phyloP scores from a whole-genome alignment of 148 eudicot genomes.

The Persicaria maculosa region DNA sequence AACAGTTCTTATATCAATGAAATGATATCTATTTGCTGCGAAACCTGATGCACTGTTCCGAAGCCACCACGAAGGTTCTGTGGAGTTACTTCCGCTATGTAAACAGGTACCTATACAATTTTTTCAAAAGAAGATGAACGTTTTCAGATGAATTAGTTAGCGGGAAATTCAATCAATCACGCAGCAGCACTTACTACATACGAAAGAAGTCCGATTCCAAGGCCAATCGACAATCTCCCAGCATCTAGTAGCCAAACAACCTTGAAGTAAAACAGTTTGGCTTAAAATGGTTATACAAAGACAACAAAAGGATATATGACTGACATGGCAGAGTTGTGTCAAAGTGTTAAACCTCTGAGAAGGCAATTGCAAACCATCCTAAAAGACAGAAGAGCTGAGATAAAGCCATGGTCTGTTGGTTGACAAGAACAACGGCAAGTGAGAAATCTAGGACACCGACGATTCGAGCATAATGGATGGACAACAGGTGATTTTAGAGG shows the following conservation, averaged over 20 bases:
- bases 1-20: background rate
- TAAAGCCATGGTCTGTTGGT: constrained; percentile 53
- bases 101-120: constrained; percentile 60
- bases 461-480: background rate
- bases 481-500: background rate
- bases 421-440: background rate
- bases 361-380: constrained; percentile 59
- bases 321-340: too few relatives aligned
- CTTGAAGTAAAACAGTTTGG: constrained; percentile 21
- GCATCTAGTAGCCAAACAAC: constrained; percentile 57
- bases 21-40: background rate
- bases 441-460: background rate
- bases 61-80: constrained; percentile 75
- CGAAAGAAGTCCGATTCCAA: constrained; percentile 70
- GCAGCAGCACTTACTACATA: constrained; percentile 46
- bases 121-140: too few relatives aligned
- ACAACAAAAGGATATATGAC: too few relatives aligned
- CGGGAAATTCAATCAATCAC: background rate
- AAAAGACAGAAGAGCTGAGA: constrained; percentile 44
- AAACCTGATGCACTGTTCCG: constrained; percentile 70
- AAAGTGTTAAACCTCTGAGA: constrained; percentile 37
- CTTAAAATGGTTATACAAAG: background rate
- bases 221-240: constrained; percentile 55
- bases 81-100: constrained; percentile 85
- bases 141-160: background rate